Evolutionary conservation across 352 stramenopile species (phyloP).

Genomic region (Detonula confervacea): DNA sequence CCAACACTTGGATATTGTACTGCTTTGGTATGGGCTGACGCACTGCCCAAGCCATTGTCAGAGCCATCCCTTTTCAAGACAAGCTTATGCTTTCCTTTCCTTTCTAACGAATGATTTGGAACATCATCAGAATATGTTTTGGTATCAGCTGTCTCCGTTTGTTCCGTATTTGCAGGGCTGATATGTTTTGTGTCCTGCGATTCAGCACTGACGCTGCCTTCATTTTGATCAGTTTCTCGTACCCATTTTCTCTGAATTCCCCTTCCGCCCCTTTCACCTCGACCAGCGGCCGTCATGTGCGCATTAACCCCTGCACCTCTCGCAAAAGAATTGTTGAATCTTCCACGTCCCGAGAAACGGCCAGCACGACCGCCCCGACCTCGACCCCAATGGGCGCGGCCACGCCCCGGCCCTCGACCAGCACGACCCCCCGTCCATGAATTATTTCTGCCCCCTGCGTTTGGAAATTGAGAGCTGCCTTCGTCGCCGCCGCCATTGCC

Average conservation of each 20-base stretch:
- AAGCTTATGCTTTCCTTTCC: conserved; percentile 19
- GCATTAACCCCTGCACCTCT: too few relatives aligned
- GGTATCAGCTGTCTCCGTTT: neutral
- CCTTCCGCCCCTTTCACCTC: conserved; percentile 17
- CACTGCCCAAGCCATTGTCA: too few relatives aligned
- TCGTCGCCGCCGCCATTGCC: neutral
- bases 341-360: neutral
- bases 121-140: neutral
- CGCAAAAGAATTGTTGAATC: neutral
- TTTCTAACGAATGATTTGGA: conserved; percentile 10
- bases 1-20: too few relatives aligned
- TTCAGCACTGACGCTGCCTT: too few relatives aligned
- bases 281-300: too few relatives aligned
- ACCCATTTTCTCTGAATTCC: conserved; percentile 1
- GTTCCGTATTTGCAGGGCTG: neutral
- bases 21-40: too few relatives aligned
- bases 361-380: neutral
- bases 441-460: neutral
- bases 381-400: neutral
- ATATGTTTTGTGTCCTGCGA: too few relatives aligned
- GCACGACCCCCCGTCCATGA: neutral
- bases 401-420: conserved; percentile 2
- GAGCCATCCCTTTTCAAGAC: conserved; percentile 33
- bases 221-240: neutral
- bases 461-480: neutral